Conservation (phyloP, 179 eudicot species). For the Spergularia azorica region DNA sequence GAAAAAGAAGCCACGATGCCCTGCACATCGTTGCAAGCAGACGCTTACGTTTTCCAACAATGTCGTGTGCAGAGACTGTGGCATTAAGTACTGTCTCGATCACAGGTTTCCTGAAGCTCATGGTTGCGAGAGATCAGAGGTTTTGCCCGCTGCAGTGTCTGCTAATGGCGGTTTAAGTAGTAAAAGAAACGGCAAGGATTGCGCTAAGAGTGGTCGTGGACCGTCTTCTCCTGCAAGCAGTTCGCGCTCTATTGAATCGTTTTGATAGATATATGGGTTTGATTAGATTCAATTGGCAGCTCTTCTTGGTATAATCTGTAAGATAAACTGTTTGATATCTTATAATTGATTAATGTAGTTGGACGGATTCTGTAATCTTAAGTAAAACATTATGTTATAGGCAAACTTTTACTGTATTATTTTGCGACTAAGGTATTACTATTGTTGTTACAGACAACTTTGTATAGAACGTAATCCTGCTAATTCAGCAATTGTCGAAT, state of each 20-base stretch:
- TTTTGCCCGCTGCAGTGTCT: slow-evolving; percentile 3
- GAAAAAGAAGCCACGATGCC: slow-evolving; percentile 73
- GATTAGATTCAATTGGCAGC: no score
- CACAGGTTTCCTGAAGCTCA: slow-evolving; percentile 81
- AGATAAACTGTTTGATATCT: no score
- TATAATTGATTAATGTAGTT: no score
- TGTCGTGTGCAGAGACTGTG: slow-evolving; percentile 58
- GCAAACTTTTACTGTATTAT: no score
- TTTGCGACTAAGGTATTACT: no score
- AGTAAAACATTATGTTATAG: no score
- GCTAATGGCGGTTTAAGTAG: slow-evolving; percentile 5
- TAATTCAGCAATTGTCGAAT: no score
- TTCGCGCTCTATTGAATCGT: slow-evolving; percentile 51
- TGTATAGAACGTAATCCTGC: no score
- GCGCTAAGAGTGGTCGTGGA: slow-evolving; percentile 37
- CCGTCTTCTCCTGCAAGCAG: slow-evolving; percentile 34
- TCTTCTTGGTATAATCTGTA: no score
- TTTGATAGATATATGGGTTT: slow-evolving; percentile 26
- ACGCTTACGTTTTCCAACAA: slow-evolving; percentile 68
- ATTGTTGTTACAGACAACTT: no score
- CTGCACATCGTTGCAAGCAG: slow-evolving; percentile 65
- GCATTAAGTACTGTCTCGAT: slow-evolving; percentile 59
- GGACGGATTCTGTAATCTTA: no score
- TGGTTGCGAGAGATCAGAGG: slow-evolving; percentile 31
- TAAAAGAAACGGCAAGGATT: slow-evolving; percentile 55